These are phyloP conservation scores for Paspalum vaginatum DNA, from an alignment of 176 grass and related monocot genomes.

Conservation along the genomic window DNA sequence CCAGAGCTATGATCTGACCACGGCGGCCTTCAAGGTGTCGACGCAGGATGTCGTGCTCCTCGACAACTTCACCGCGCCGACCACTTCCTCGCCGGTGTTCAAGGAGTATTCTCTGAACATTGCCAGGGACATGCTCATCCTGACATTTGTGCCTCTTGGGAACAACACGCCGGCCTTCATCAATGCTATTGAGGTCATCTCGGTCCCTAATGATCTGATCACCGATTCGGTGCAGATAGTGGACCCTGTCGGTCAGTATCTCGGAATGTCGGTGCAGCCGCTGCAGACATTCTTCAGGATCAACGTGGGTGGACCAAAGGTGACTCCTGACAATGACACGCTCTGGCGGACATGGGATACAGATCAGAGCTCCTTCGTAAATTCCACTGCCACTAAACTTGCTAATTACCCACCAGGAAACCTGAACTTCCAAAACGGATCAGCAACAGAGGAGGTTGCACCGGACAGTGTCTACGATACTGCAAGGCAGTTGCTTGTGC, in stretches of 20 bases:
- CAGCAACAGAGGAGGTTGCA: slow-evolving; percentile 56
- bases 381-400: slow-evolving; percentile 25
- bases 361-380: slow-evolving; percentile 53
- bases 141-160: slow-evolving; percentile 75
- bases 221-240: slow-evolving; percentile 54
- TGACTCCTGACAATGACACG: slow-evolving; percentile 79
- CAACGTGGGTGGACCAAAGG: slow-evolving; percentile 70
- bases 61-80: slow-evolving; percentile 59
- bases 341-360: slow-evolving; percentile 71
- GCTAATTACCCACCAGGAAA: slow-evolving; percentile 30
- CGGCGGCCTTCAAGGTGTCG: slow-evolving; percentile 63
- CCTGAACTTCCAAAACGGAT: slow-evolving; percentile 54
- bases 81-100: slow-evolving; percentile 40
- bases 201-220: slow-evolving; percentile 74
- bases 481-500: slow-evolving; percentile 57
- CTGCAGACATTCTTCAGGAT: slow-evolving; percentile 73
- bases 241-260: slow-evolving; percentile 56
- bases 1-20: slow-evolving; percentile 65
- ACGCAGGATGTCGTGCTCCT: slow-evolving; percentile 77
- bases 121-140: slow-evolving; percentile 59
- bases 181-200: slow-evolving; percentile 85
- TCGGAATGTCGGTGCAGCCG: slow-evolving; percentile 53
- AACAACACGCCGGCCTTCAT: slow-evolving; percentile 55
- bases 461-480: slow-evolving; percentile 79
- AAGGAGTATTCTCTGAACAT: slow-evolving; percentile 82